These are phyloP conservation scores for Paraconiothyrium sp. DNA, from an alignment of 2,329 filamentous ascomycete species.

Conservation along the genomic window DNA sequence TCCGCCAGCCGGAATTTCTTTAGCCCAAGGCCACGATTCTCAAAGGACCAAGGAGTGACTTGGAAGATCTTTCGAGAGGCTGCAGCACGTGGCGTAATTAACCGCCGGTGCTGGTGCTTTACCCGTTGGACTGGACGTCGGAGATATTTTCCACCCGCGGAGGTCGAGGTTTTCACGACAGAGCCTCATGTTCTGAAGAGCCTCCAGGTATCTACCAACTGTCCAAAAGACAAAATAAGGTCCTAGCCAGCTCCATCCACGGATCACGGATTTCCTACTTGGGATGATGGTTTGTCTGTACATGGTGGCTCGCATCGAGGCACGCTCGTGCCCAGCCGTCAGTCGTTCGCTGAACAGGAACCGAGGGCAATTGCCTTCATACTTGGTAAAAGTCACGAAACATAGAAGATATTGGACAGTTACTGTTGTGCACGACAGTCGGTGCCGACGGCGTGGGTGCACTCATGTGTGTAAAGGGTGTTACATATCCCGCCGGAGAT, in stretches of 20 bases:
- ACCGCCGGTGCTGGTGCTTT: constrained; percentile 9
- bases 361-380: not conserved
- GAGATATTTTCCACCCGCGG: not conserved
- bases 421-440: not conserved
- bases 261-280: not conserved
- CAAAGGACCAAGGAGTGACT: not conserved
- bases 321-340: not conserved
- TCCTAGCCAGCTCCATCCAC: no score
- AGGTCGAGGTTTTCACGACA: not conserved
- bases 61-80: not conserved
- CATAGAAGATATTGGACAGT: not conserved
- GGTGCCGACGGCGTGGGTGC: not conserved
- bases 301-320: constrained; percentile 1
- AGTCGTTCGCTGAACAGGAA: not conserved
- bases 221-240: no score
- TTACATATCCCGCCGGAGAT: constrained; percentile 11
- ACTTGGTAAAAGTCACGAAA: not conserved
- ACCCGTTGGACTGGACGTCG: not conserved
- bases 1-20: not conserved
- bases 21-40: no score
- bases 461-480: not conserved
- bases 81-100: constrained; percentile 7
- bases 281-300: not conserved
- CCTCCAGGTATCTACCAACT: no score
- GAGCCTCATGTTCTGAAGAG: not conserved